Evolutionary conservation across 371 early-diverging fungal genomes (phyloP).

Genomic region (Aphelidium insulamus): DNA sequence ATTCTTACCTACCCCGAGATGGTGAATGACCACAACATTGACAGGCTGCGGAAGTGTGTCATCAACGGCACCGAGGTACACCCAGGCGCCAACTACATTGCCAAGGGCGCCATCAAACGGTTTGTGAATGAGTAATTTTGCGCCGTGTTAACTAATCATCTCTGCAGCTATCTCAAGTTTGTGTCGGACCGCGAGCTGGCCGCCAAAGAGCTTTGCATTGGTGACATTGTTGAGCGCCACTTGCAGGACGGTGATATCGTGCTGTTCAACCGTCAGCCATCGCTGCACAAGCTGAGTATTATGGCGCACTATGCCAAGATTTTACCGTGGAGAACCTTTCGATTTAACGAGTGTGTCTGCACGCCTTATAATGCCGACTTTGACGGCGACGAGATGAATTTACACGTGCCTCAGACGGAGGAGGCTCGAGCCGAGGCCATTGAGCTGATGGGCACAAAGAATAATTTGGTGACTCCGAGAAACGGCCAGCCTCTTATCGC

Average conservation of each 20-base stretch:
- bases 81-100: conserved; percentile 92
- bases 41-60: conserved; percentile 53
- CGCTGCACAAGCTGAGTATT: conserved; percentile 93
- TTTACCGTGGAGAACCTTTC: conserved; percentile 90
- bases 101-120: conserved; percentile 26
- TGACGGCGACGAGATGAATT: conserved; percentile 99
- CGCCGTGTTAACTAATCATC: no score
- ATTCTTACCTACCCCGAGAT: conserved; percentile 93
- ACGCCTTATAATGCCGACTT: conserved; percentile 99
- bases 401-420: conserved; percentile 98
- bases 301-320: conserved; percentile 93
- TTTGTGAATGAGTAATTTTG: conserved; percentile 5
- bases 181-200: conserved; percentile 40
- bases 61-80: conserved; percentile 75
- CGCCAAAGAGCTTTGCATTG: conserved; percentile 53
- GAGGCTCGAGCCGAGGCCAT: conserved; percentile 96
- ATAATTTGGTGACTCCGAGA: conserved; percentile 93
- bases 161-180: conserved; percentile 51
- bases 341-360: conserved; percentile 99
- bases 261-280: conserved; percentile 99
- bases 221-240: conserved; percentile 96
- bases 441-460: conserved; percentile 89
- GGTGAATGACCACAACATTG: conserved; percentile 73
- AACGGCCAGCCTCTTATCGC: conserved; percentile 97
- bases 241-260: conserved; percentile 90